A percentile compares a stretch with the other conserved stretches of the same genome.
These are phyloP conservation scores for Coniochaeta prunicola DNA, from an alignment of 2,329 filamentous ascomycete genomes.

Conservation along the genomic window DNA sequence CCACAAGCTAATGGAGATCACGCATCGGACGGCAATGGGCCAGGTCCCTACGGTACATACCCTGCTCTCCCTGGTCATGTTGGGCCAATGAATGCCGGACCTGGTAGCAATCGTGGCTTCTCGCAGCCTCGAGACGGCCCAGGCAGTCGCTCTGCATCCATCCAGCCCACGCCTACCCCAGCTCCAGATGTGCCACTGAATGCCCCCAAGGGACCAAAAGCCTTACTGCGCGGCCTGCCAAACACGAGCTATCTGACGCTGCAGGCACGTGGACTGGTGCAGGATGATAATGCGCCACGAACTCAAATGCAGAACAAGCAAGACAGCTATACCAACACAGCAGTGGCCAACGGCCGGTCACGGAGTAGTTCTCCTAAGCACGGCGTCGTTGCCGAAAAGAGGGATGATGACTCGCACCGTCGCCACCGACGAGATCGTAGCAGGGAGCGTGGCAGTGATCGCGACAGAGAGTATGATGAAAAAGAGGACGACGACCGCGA, in stretches of 20 bases:
- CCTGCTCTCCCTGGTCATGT: not conserved
- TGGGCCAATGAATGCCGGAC: conserved; percentile 8
- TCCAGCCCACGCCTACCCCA: conserved; percentile 5
- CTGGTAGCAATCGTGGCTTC: conserved; percentile 3
- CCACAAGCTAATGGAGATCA: not conserved
- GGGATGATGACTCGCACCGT: conserved; percentile 6
- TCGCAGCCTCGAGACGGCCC: not conserved
- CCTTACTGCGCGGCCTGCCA: conserved; percentile 82
- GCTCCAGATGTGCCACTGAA: conserved; percentile 47
- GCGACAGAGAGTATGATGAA: conserved; percentile 8
- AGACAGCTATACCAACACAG: conserved; percentile 22
- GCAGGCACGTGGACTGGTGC: conserved; percentile 40
- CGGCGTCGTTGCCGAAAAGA: conserved; percentile 3
- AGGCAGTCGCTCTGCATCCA: not conserved
- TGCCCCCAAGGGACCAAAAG: conserved; percentile 88
- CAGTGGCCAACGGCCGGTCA: conserved; percentile 28
- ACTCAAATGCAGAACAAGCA: conserved; percentile 6
- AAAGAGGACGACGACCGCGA: conserved; percentile 12
- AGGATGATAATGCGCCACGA: conserved; percentile 26
- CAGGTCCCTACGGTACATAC: not conserved
- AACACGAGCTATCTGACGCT: conserved; percentile 70
- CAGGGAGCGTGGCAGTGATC: conserved; percentile 7
- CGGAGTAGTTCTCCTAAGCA: conserved; percentile 38
- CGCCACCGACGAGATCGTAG: conserved; percentile 12
- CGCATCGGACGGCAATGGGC: not conserved